Evolutionary conservation across 2,329 filamentous ascomycete genomes (phyloP).

Genomic region (Aureobasidium sp.): DNA sequence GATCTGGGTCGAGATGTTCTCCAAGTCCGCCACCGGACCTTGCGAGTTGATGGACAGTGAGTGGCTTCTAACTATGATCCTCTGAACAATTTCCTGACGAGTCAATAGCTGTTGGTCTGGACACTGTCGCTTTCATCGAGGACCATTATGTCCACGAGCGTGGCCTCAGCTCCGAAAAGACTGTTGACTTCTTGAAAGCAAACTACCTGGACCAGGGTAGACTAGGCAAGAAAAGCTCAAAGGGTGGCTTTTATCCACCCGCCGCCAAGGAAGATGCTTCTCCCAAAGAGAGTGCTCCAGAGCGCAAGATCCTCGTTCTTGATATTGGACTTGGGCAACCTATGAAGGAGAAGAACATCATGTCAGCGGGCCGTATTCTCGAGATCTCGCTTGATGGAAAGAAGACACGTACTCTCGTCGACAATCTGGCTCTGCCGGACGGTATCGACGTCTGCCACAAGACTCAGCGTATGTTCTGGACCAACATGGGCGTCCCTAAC

Average conservation of each 20-base stretch:
- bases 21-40: slow-evolving; percentile 19
- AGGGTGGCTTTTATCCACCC: slow-evolving; percentile 14
- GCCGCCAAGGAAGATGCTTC: too few relatives aligned
- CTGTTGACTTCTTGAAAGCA: slow-evolving; percentile 37
- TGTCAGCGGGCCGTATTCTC: background rate
- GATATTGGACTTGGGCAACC: background rate
- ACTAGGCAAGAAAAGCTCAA: slow-evolving; percentile 30
- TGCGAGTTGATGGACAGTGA: slow-evolving; percentile 39
- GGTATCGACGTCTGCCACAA: slow-evolving; percentile 26
- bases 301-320: background rate
- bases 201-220: slow-evolving; percentile 40
- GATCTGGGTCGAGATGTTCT: slow-evolving; percentile 37
- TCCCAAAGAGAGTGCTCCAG: too few relatives aligned
- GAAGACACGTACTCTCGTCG: background rate
- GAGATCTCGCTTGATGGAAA: background rate
- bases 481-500: slow-evolving; percentile 19
- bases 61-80: too few relatives aligned
- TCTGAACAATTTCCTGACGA: too few relatives aligned
- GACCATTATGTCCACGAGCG: slow-evolving; percentile 45
- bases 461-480: slow-evolving; percentile 25
- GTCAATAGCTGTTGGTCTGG: slow-evolving; percentile 45
- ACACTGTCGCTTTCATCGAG: slow-evolving; percentile 47
- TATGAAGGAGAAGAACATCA: background rate
- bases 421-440: slow-evolving; percentile 17
- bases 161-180: slow-evolving; percentile 30